Conservation (phyloP, 768 basidiomycete genomes). For the Tylopilus sp. region DNA sequence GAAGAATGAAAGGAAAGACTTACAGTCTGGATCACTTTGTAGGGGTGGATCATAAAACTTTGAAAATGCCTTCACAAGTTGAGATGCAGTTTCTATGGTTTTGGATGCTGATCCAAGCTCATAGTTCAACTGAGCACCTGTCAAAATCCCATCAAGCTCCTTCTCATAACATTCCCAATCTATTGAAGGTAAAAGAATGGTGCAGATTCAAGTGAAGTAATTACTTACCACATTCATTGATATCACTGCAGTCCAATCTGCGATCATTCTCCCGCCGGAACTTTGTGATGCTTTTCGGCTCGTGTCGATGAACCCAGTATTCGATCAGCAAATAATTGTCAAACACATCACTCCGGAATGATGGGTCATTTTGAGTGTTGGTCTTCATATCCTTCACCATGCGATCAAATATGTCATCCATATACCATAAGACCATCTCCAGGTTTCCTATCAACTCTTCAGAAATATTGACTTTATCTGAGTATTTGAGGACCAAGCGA, state of each 20-base stretch:
- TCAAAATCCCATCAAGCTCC: background rate
- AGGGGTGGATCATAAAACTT: too few species aligned
- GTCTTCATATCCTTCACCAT: background rate
- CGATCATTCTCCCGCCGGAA: background rate
- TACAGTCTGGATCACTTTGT: too few species aligned
- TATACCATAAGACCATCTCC: background rate
- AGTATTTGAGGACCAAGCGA: background rate
- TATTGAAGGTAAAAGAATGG: background rate
- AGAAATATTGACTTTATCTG: fast-evolving
- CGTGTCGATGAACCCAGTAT: background rate
- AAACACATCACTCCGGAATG: background rate
- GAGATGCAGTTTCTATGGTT: too few species aligned
- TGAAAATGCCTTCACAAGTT: too few species aligned
- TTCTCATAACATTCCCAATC: background rate
- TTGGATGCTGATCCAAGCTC: too few species aligned
- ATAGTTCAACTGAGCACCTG: background rate
- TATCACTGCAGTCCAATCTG: fast-evolving
- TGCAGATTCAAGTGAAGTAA: background rate
- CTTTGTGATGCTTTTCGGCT: background rate
- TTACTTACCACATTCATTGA: background rate
- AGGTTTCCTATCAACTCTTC: background rate
- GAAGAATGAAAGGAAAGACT: too few species aligned
- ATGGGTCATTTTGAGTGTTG: background rate
- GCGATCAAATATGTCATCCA: background rate
- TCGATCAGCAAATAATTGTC: background rate